Base-by-base conservation (phyloP, 2,329 filamentous ascomycete genomes). In the Cercospora citrullina region DNA sequence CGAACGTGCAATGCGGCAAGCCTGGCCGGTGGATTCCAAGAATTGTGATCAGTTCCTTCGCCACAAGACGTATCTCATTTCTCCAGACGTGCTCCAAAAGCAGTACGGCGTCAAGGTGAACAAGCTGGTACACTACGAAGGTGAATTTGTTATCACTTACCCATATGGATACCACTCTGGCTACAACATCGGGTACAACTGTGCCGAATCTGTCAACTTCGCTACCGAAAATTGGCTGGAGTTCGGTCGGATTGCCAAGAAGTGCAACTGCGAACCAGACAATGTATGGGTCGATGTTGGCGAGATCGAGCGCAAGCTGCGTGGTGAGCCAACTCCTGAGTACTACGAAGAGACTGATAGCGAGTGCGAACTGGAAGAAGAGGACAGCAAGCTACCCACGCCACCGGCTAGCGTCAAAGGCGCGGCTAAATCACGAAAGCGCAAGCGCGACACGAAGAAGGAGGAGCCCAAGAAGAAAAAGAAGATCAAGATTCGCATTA, bases 131-230 rank as follows among this genome's bases (percentile, higher is more conserved):
- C 96, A 96, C 60, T 93, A 97, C 74, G 95, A 97, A 70, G 94
- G 95, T 68, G 95, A 99, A 77, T 99, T 99, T 72, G 93, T 99
- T 69, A 96, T 99, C 72, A 99, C 95, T 0, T 99, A 97, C 77
- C 95, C 95, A 0, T 99, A 98, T 75, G 95, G 95, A 23, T 99
- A 99, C 78, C 95, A 99, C 77, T 99, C 95, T 5, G 95, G 95
- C 4, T 99, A 96, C 80, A 99, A 99, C 75, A 84, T 99, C 42
- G 95, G 96, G 16, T 99, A 99, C 83, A 99, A 99, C 78, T 99
- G 95, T 80, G 95, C 95, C 30, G 95, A 99, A 78, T 97, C 95
- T 7, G 95, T 99, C 81, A 99, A 99, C 78, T 99, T 99, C 79
- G 95, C 94, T 5, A 89, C 96, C 8, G 94, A 97, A 73, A 91